Evolutionary conservation across 1,139 yeast genomes (phyloP), one percentile per base, ranked within the genome.

Genomic region (Candida pseudoviswanathii): DNA sequence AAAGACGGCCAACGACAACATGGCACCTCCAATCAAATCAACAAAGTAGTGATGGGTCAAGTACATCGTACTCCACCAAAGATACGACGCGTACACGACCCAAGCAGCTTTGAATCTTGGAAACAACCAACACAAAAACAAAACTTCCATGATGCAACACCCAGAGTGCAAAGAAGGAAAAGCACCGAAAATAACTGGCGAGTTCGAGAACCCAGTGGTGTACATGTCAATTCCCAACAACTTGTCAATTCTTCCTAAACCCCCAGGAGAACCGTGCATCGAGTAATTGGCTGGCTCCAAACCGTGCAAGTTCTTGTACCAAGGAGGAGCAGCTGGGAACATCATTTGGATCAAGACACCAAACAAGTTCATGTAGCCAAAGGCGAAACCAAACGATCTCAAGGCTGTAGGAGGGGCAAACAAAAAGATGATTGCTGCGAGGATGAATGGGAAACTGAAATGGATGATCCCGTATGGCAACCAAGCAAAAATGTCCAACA

Each of bases 11-110:
- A 85, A 79, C 0, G 96, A 83, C 57, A 92, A 73, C 32, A 83
- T 80, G 1, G 97, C 94, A 32, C 98, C 98, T 16, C 94, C 96
- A 66, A 89, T 89, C 52, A 92, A 80, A 66, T 92, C 98, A 55
- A 91, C 84, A 65, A 92, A 92, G 69, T 92, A 92, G 68, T 92
- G 98, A 68, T 92, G 98, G 0, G 97, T 91, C 62, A 92, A 79
- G 69, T 92, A 92, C 98, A 92, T 92, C 21, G 98, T 92, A 45
- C 95, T 81, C 98, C 98, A 92, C 97, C 98, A 92, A 59, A 92
- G 80, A 96, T 96, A 90, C 56, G 85, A 72, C 24, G 90, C 96
- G 66, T 92, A 92, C 29, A 75, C 71, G 65, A 86, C 78, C 76
- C 92, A 89, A 10, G 85, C 60, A 4, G 85, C 80, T 9, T 81